Percentiles rank a stretch among this genome's conserved stretches.
These are phyloP conservation scores for Sporothrix phasma DNA, from an alignment of 2,329 filamentous ascomycete species.

Conservation along the genomic window DNA sequence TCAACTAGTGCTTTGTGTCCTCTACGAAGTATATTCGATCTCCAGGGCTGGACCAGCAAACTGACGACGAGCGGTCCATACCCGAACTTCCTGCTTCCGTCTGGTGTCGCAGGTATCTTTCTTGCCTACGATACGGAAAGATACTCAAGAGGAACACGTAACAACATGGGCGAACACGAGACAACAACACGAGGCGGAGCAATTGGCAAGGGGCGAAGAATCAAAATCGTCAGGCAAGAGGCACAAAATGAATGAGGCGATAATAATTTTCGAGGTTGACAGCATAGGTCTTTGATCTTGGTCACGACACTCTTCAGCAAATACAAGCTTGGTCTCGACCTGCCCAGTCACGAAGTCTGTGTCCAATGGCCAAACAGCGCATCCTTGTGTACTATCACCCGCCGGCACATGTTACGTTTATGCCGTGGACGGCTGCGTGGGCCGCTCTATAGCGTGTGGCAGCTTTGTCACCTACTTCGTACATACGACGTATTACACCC, in stretches of 20 bases:
- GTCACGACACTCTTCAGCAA: too few relatives aligned
- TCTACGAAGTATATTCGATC: not conserved
- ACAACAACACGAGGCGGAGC: not conserved
- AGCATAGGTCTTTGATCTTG: too few relatives aligned
- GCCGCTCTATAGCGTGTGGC: too few relatives aligned
- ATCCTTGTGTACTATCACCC: not conserved
- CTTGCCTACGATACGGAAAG: too few relatives aligned
- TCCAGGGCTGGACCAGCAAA: not conserved
- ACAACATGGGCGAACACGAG: not conserved
- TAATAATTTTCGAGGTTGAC: too few relatives aligned
- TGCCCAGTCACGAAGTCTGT: too few relatives aligned
- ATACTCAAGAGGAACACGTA: too few relatives aligned
- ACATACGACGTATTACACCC: too few relatives aligned
- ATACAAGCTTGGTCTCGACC: too few relatives aligned
- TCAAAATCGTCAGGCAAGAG: too few relatives aligned
- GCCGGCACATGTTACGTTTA: not conserved
- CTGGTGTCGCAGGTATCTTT: not conserved
- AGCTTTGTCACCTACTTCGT: not conserved
- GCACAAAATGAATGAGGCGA: too few relatives aligned
- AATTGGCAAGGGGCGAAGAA: not conserved
- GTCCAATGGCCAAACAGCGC: not conserved
- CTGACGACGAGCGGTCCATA: not conserved
- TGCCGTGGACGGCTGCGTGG: slow-evolving; percentile 2
- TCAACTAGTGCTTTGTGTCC: not conserved
- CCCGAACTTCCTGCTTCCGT: not conserved